These are phyloP conservation scores for Fomitiporia mediterranea DNA, from an alignment of 1,284 basidiomycete genomes.

Conservation along the genomic window DNA sequence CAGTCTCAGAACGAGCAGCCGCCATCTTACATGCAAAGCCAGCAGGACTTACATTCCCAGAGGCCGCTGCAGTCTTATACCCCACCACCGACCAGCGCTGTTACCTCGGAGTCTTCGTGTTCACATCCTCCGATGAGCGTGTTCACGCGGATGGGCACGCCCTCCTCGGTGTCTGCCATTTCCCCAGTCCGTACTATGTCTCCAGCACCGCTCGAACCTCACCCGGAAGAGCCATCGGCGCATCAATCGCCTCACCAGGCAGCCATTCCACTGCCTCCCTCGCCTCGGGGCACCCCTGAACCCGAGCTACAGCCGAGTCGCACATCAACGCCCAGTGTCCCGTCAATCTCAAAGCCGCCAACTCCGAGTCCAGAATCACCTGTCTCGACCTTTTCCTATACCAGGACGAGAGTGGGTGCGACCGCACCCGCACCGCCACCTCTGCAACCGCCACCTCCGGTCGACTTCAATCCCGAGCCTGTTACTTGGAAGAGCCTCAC, in stretches of 20 bases:
- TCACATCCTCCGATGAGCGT: conserved; percentile 2
- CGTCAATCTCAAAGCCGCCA: conserved; percentile 11
- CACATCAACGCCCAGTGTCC: neutral
- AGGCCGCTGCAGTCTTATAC: neutral
- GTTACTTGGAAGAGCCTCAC: conserved; percentile 63
- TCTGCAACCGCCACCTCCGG: conserved; percentile 41
- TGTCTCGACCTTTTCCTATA: neutral
- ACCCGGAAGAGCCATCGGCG: neutral
- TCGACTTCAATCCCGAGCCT: conserved; percentile 52
- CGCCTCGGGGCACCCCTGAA: neutral
- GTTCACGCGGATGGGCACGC: neutral
- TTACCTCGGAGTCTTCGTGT: conserved; percentile 5
- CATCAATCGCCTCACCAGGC: neutral
- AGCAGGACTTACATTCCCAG: conserved; percentile 6
- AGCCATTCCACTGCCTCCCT: neutral
- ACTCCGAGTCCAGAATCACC: conserved; percentile 12
- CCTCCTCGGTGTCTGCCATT: neutral
- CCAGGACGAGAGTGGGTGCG: conserved; percentile 6
- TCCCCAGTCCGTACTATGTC: neutral
- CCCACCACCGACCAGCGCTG: conserved; percentile 1
- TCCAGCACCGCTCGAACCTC: conserved; percentile 1
- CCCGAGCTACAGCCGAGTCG: neutral
- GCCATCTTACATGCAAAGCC: conserved; percentile 11
- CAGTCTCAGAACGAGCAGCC: conserved; percentile 1
- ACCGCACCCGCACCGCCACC: conserved; percentile 6